These are phyloP conservation scores for Athelia psychrophila DNA, from an alignment of 1,284 basidiomycete genomes.

Conservation along the genomic window DNA sequence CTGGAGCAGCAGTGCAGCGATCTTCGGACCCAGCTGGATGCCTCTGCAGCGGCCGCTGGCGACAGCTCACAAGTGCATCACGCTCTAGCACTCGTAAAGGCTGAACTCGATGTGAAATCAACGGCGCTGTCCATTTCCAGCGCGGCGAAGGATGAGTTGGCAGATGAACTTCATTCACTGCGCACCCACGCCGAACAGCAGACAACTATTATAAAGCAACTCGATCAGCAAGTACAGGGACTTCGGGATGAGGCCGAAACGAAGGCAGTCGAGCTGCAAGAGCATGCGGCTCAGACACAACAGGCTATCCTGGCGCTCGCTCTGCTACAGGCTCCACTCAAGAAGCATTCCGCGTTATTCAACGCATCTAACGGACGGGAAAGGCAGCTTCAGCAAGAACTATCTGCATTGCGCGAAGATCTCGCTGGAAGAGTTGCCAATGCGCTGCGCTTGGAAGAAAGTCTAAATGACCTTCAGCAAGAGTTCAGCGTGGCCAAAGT, in stretches of 20 bases:
- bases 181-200: no score
- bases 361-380: neutral
- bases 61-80: no score
- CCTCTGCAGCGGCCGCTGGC: no score
- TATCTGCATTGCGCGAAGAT: slow-evolving; percentile 6
- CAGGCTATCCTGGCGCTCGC: slow-evolving; percentile 31
- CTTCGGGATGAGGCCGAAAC: no score
- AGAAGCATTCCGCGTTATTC: slow-evolving; percentile 3
- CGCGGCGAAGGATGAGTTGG: no score
- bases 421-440: slow-evolving; percentile 2
- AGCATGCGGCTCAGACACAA: slow-evolving; percentile 14
- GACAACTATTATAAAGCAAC: no score
- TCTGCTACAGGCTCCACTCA: slow-evolving; percentile 19
- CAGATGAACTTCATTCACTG: no score
- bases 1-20: no score
- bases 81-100: neutral
- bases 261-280: slow-evolving; percentile 1
- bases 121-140: slow-evolving; percentile 1
- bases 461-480: slow-evolving; percentile 16
- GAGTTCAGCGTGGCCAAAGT: neutral
- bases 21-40: no score
- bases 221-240: no score
- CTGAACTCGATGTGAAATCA: slow-evolving; percentile 7
- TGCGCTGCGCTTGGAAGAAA: no score
- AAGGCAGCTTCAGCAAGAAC: neutral